A percentile compares a stretch with the other conserved stretches of the same genome.
phyloP scores from a whole-genome alignment of 2,329 filamentous ascomycete genomes.

The Thyridium curvatum region DNA sequence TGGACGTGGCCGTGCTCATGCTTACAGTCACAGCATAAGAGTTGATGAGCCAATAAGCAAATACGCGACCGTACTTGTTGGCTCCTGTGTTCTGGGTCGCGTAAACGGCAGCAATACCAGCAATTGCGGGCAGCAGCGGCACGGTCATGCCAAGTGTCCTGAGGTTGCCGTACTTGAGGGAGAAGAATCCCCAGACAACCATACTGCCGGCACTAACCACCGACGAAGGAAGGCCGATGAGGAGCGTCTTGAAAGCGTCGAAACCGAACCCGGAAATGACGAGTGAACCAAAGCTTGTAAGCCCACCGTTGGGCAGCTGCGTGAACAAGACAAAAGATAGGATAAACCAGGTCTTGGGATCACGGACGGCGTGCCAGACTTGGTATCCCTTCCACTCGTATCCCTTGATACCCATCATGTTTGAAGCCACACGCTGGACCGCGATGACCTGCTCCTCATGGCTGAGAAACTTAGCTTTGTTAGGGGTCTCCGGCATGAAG shows the following conservation, averaged over 20 bases:
- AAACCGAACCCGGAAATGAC: slow-evolving; percentile 16
- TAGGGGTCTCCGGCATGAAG: slow-evolving; percentile 11
- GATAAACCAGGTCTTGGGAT: slow-evolving; percentile 9
- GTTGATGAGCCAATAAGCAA: slow-evolving; percentile 16
- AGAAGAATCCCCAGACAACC: slow-evolving; percentile 16
- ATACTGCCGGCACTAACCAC: slow-evolving; percentile 16
- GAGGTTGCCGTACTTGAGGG: slow-evolving; percentile 13
- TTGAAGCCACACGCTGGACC: slow-evolving; percentile 10
- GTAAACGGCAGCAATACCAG: slow-evolving; percentile 16
- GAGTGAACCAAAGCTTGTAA: slow-evolving; percentile 13
- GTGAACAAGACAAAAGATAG: slow-evolving; percentile 8
- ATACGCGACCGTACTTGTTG: slow-evolving; percentile 14
- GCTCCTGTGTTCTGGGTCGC: slow-evolving; percentile 15
- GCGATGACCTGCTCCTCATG: slow-evolving; percentile 9
- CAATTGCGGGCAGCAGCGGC: slow-evolving; percentile 17
- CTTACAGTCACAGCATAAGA: slow-evolving; percentile 17
- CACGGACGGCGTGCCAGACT: slow-evolving; percentile 11
- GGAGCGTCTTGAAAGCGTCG: slow-evolving; percentile 11
- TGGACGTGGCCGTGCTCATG: background rate
- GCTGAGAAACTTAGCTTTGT: slow-evolving; percentile 10
- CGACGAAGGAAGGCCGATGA: slow-evolving; percentile 15
- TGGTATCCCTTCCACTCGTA: slow-evolving; percentile 16
- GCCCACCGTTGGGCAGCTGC: slow-evolving; percentile 9
- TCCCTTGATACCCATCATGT: slow-evolving; percentile 16
- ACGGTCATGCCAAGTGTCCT: slow-evolving; percentile 18